Evolutionary conservation across 352 stramenopile species (phyloP).

Genomic region (Pythium aristosporum): DNA sequence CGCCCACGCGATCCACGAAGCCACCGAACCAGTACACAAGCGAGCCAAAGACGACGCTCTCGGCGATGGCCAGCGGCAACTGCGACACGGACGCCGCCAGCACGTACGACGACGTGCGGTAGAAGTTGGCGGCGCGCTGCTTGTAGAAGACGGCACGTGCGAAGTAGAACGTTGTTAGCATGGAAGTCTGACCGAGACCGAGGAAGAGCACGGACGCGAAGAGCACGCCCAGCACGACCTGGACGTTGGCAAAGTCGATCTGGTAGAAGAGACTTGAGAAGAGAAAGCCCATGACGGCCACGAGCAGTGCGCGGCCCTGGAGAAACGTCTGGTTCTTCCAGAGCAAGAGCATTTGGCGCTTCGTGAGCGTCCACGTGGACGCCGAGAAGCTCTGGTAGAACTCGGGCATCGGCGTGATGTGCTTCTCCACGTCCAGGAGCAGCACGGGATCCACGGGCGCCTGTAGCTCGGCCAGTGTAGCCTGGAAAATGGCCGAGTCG

Average conservation of each 20-base stretch:
- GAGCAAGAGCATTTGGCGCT: slow-evolving; percentile 70
- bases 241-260: slow-evolving; percentile 43
- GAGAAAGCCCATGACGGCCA: slow-evolving; percentile 53
- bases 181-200: slow-evolving; percentile 67
- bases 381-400: slow-evolving; percentile 47
- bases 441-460: slow-evolving; percentile 88
- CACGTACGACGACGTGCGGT: slow-evolving; percentile 79
- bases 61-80: slow-evolving; percentile 58
- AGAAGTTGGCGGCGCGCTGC: slow-evolving; percentile 86
- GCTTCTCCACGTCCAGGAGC: slow-evolving; percentile 66
- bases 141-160: slow-evolving; percentile 83
- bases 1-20: slow-evolving; percentile 42
- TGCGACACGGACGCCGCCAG: slow-evolving; percentile 47
- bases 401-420: slow-evolving; percentile 37
- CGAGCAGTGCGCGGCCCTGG: slow-evolving; percentile 42
- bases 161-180: slow-evolving; percentile 81
- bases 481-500: slow-evolving; percentile 37
- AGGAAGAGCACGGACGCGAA: slow-evolving; percentile 87
- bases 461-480: slow-evolving; percentile 63
- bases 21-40: slow-evolving; percentile 88
- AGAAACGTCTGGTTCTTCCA: slow-evolving; percentile 56
- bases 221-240: slow-evolving; percentile 76
- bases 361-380: slow-evolving; percentile 44
- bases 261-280: slow-evolving; percentile 56
- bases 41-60: slow-evolving; percentile 84